Conservation (phyloP, 129 eudicot genomes). For the Saussurea involucrata region DNA sequence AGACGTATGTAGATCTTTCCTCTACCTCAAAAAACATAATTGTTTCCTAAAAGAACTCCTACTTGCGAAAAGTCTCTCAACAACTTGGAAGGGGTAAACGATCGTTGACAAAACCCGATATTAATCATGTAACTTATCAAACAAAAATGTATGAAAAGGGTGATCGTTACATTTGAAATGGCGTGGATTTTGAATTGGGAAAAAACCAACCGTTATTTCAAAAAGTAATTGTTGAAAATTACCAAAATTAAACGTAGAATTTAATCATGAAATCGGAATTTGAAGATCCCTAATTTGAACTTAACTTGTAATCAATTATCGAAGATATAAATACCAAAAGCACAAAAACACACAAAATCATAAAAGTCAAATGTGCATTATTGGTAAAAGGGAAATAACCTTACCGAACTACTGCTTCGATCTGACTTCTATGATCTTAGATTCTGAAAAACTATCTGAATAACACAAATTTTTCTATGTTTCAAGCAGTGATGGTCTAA, state of each 20-base stretch:
- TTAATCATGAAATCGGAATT: not conserved
- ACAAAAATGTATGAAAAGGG: too few relatives aligned
- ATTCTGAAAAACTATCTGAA: not conserved
- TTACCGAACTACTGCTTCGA: not conserved
- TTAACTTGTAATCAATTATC: not conserved
- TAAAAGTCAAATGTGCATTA: not conserved
- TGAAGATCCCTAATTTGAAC: not conserved
- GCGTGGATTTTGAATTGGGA: not conserved
- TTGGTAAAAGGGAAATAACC: constrained; percentile 9
- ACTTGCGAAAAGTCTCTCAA: not conserved
- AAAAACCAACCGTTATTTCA: not conserved
- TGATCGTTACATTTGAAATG: not conserved
- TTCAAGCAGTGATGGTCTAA: not conserved
- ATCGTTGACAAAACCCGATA: not conserved
- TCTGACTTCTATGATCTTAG: not conserved
- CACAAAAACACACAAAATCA: not conserved
- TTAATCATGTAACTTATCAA: too few relatives aligned
- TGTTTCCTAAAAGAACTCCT: not conserved
- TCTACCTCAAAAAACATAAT: not conserved
- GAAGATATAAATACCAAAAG: not conserved
- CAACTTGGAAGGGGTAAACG: not conserved
- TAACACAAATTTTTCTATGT: not conserved
- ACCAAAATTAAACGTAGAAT: not conserved
- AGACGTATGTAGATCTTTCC: not conserved
- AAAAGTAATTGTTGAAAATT: not conserved